A percentile compares a stretch with the other conserved stretches of the same genome.
Evolutionary conservation across 228 moss, liverwort and hornwort species (phyloP).

Genomic region (Sphagnum magellanicum): DNA sequence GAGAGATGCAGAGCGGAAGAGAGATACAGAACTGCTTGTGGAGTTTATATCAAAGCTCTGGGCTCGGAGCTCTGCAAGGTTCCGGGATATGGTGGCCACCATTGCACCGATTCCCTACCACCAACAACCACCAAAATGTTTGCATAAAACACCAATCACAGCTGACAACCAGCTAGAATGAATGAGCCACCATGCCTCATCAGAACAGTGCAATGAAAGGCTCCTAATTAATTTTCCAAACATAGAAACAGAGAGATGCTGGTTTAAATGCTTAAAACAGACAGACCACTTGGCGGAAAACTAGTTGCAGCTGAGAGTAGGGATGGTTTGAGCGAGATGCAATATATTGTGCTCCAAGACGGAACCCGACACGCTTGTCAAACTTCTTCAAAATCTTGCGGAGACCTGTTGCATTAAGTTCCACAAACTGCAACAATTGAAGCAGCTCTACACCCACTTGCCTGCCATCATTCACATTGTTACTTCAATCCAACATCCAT

Average conservation of each 20-base stretch:
- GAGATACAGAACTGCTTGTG: slow-evolving; percentile 46
- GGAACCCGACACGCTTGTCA: slow-evolving; percentile 54
- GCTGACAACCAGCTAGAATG: neutral
- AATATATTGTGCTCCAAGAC: slow-evolving; percentile 52
- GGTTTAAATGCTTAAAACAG: too few species aligned
- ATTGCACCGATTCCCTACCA: slow-evolving; percentile 58
- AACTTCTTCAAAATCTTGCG: slow-evolving; percentile 67
- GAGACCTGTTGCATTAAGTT: slow-evolving; percentile 55
- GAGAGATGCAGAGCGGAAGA: slow-evolving; percentile 49
- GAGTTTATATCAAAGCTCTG: slow-evolving; percentile 40
- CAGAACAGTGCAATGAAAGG: neutral
- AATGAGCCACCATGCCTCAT: neutral
- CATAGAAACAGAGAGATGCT: neutral
- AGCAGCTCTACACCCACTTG: slow-evolving; percentile 61
- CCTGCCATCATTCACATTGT: slow-evolving; percentile 19
- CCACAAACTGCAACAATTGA: slow-evolving; percentile 53
- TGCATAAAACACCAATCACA: neutral
- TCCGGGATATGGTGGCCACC: slow-evolving; percentile 66
- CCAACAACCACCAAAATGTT: neutral
- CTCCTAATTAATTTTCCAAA: neutral
- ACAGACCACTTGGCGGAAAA: slow-evolving; percentile 49
- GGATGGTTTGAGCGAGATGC: slow-evolving; percentile 57
- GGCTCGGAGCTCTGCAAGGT: slow-evolving; percentile 42
- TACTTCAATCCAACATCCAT: too few species aligned
- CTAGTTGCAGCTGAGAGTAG: slow-evolving; percentile 61